phyloP scores from a whole-genome alignment of 805 yeast genomes.

The Candida qinlingensis region DNA sequence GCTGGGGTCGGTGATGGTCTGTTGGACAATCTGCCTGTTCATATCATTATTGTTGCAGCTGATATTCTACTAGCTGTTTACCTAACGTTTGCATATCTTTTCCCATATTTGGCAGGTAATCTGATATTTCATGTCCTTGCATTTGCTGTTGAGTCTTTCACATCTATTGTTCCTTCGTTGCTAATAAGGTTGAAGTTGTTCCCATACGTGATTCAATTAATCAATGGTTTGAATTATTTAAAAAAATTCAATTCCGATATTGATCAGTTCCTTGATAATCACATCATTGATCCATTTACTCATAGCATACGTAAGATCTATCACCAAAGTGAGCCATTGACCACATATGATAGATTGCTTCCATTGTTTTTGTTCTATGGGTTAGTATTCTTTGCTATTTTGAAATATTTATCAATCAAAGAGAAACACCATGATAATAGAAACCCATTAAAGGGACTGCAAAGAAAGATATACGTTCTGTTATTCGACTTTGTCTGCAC shows the following conservation, averaged over 20 bases:
- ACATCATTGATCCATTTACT: conserved; percentile 18
- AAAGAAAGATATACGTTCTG: conserved; percentile 45
- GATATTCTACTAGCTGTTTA: conserved; percentile 29
- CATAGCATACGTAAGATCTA: conserved; percentile 17
- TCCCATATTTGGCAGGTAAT: conserved; percentile 45
- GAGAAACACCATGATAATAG: conserved; percentile 23
- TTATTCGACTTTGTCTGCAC: conserved; percentile 56
- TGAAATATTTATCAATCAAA: conserved; percentile 29
- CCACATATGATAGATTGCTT: conserved; percentile 33
- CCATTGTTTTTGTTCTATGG: conserved; percentile 33
- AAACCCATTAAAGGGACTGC: conserved; percentile 44
- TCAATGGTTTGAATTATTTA: neutral
- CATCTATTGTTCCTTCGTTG: conserved; percentile 4
- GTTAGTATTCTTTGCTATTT: conserved; percentile 23
- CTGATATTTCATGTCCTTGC: conserved; percentile 16
- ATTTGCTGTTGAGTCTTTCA: conserved; percentile 6
- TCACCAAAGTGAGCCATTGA: conserved; percentile 24
- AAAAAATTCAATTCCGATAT: conserved; percentile 5
- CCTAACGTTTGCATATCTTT: conserved; percentile 37
- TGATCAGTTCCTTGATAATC: conserved; percentile 1
- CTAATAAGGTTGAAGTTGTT: neutral
- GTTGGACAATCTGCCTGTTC: conserved; percentile 12
- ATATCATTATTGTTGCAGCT: conserved; percentile 21
- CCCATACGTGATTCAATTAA: neutral
- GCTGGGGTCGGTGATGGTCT: conserved; percentile 2